Evolutionary conservation across 495 filamentous ascomycete genomes (phyloP).

Genomic region (Pseudomonodictys pantanalensis): DNA sequence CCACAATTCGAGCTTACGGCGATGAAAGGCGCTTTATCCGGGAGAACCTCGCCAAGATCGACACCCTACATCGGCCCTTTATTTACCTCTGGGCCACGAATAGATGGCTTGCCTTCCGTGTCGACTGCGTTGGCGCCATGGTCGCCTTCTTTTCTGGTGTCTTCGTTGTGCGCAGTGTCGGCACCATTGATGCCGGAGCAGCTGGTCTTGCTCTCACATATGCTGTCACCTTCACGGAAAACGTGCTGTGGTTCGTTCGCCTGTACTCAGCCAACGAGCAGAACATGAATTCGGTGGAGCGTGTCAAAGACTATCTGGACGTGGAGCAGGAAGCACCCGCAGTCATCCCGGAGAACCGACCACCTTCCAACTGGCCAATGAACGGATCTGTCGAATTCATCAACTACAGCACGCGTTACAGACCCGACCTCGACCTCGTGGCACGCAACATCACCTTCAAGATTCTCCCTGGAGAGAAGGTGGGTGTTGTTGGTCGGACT

Average conservation of each 20-base stretch:
- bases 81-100: slow-evolving; percentile 98
- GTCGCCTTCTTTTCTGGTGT: slow-evolving; percentile 93
- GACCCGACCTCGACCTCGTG: slow-evolving; percentile 81
- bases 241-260: slow-evolving; percentile 93
- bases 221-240: slow-evolving; percentile 95
- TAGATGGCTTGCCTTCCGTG: slow-evolving; percentile 90
- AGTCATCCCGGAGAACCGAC: slow-evolving; percentile 74
- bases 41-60: slow-evolving; percentile 86
- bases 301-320: slow-evolving; percentile 94
- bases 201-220: slow-evolving; percentile 97
- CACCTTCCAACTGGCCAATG: slow-evolving; percentile 77
- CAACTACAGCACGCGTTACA: slow-evolving; percentile 84
- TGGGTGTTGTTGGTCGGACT: slow-evolving; percentile 94
- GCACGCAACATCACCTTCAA: slow-evolving; percentile 80
- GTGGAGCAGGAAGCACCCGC: slow-evolving; percentile 88
- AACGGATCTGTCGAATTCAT: slow-evolving; percentile 83
- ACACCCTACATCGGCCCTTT: slow-evolving; percentile 88
- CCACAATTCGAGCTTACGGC: slow-evolving; percentile 97
- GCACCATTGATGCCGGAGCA: slow-evolving; percentile 85
- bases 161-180: slow-evolving; percentile 82
- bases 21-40: slow-evolving; percentile 90
- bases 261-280: slow-evolving; percentile 96
- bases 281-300: slow-evolving; percentile 99
- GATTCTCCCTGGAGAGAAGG: slow-evolving; percentile 82
- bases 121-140: slow-evolving; percentile 85